phyloP scores from a whole-genome alignment of 345 rosid species.

The Pelargonium nanum region DNA sequence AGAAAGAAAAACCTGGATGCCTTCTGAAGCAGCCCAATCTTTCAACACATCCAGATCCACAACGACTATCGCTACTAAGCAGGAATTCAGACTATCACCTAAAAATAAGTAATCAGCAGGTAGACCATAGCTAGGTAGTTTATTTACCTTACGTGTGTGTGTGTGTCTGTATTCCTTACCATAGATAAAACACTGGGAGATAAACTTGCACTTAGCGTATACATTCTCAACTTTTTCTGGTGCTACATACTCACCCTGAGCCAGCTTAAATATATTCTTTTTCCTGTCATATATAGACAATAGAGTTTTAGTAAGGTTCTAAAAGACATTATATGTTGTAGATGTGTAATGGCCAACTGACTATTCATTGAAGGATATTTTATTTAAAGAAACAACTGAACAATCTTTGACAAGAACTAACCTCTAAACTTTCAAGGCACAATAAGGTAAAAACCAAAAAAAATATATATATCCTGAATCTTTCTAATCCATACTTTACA shows the following conservation, averaged over 20 bases:
- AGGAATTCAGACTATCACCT: constrained; percentile 88
- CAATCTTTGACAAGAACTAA: too few species aligned
- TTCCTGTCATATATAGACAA: constrained; percentile 7
- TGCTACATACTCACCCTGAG: constrained; percentile 42
- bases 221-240: constrained; percentile 39
- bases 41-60: constrained; percentile 66
- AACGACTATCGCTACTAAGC: constrained; percentile 60
- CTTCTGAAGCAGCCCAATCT: constrained; percentile 68
- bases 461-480: too few species aligned
- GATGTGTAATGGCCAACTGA: too few species aligned
- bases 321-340: background rate
- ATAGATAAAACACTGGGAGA: constrained; percentile 31
- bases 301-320: background rate
- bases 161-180: too few species aligned
- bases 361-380: too few species aligned
- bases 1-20: constrained; percentile 42
- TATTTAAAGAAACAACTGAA: too few species aligned
- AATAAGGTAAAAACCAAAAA: too few species aligned
- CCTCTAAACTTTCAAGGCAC: too few species aligned
- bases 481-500: too few species aligned
- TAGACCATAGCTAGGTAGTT: too few species aligned
- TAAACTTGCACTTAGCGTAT: constrained; percentile 32
- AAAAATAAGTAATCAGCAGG: constrained; percentile 12
- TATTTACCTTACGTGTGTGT: too few species aligned
- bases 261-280: constrained; percentile 44